Percentiles rank a stretch among this genome's conserved stretches.
Conservation (phyloP, 768 basidiomycete genomes). For the Tubosaeta sp. region DNA sequence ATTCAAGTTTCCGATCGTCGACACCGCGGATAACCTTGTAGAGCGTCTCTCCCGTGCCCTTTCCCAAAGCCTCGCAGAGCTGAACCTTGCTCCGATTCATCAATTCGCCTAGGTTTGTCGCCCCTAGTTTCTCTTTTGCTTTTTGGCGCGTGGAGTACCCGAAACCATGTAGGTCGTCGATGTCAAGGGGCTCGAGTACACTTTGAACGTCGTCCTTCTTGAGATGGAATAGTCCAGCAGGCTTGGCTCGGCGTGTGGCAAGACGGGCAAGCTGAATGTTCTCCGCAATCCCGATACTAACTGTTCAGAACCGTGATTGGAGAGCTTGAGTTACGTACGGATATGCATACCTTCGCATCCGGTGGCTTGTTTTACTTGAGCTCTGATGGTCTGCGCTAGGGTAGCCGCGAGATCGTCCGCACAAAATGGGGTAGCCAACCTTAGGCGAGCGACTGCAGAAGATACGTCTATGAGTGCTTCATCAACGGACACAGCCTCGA, state of each 20-base stretch:
- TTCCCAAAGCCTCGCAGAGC: conserved; percentile 74
- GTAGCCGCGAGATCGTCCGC: conserved; percentile 61
- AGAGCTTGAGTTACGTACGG: not conserved
- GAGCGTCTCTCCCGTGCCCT: conserved; percentile 76
- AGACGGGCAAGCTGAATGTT: conserved; percentile 92
- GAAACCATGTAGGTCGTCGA: conserved; percentile 85
- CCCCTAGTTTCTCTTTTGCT: conserved; percentile 73
- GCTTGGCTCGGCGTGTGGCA: conserved; percentile 89
- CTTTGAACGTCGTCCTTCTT: conserved; percentile 44
- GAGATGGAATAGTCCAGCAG: conserved; percentile 82
- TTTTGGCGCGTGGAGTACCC: conserved; percentile 74
- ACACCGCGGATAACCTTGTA: conserved; percentile 82
- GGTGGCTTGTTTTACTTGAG: conserved; percentile 72
- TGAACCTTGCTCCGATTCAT: conserved; percentile 55
- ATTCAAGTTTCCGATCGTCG: conserved; percentile 75
- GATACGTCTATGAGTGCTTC: conserved; percentile 93
- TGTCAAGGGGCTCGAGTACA: conserved; percentile 63
- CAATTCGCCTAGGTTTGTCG: conserved; percentile 66
- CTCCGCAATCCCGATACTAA: conserved; percentile 87
- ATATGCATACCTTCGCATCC: conserved; percentile 67
- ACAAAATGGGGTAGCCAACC: conserved; percentile 20
- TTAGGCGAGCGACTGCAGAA: conserved; percentile 43
- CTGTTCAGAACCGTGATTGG: conserved; percentile 35
- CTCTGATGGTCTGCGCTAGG: conserved; percentile 77
- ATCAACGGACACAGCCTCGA: conserved; percentile 95